These are phyloP conservation scores for Physaria fendleri DNA, from an alignment of 345 rosid species.

Conservation along the genomic window DNA sequence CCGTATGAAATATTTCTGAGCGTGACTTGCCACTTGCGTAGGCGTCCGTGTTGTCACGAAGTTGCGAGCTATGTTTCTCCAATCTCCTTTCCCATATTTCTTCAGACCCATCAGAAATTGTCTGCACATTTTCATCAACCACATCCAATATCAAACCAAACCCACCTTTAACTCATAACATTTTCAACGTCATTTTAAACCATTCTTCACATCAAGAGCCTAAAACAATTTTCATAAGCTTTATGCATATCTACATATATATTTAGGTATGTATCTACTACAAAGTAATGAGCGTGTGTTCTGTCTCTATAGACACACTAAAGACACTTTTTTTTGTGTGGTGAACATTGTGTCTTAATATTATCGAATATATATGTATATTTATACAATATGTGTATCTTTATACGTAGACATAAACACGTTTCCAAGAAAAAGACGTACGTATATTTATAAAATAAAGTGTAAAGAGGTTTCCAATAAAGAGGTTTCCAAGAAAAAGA, in stretches of 20 bases:
- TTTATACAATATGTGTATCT: slow-evolving; percentile 12
- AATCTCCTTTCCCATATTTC: slow-evolving; percentile 96
- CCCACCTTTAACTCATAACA: neutral
- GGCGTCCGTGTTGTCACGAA: slow-evolving; percentile 87
- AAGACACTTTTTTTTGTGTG: slow-evolving; percentile 18
- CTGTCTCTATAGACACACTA: slow-evolving; percentile 20
- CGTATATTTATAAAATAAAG: neutral
- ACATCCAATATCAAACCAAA: neutral
- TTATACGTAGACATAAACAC: too few species aligned
- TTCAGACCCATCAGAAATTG: slow-evolving; percentile 86
- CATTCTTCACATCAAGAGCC: neutral
- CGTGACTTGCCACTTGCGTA: slow-evolving; percentile 98
- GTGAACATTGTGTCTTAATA: neutral
- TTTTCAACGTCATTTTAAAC: neutral
- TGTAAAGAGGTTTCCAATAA: slow-evolving; percentile 19
- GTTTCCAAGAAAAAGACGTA: slow-evolving; percentile 18
- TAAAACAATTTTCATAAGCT: neutral
- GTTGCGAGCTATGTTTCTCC: slow-evolving; percentile 93
- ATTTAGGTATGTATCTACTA: neutral
- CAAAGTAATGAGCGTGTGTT: slow-evolving; percentile 11
- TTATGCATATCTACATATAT: neutral
- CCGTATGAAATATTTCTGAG: slow-evolving; percentile 94
- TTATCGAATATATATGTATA: neutral
- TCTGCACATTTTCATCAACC: slow-evolving; percentile 40
- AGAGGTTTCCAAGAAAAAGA: slow-evolving; percentile 18